Evolutionary conservation across 2,329 filamentous ascomycete species (phyloP).

Genomic region (Chalaropsis thielavioides): DNA sequence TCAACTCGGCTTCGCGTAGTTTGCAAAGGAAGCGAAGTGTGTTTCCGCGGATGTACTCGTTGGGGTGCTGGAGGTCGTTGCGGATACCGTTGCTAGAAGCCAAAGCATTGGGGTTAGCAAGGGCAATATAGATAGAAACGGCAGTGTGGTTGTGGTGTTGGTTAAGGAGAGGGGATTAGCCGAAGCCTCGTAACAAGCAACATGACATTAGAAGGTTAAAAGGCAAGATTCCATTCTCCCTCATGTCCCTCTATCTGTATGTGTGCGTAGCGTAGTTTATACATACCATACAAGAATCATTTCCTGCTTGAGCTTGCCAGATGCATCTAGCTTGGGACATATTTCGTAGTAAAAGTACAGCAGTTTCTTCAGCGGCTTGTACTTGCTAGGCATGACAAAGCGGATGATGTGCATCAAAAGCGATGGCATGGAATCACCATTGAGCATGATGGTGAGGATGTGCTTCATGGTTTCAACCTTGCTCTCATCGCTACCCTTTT

Average conservation of each 20-base stretch:
- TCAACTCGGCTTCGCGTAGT: constrained; percentile 84
- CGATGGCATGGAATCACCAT: constrained; percentile 88
- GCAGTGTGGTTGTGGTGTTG: constrained; percentile 6
- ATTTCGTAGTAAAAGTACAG: constrained; percentile 99
- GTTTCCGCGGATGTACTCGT: constrained; percentile 96
- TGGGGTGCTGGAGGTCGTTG: constrained; percentile 91
- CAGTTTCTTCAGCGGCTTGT: constrained; percentile 92
- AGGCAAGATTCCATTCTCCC: not conserved
- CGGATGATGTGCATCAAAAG: constrained; percentile 99
- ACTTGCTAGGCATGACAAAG: constrained; percentile 98
- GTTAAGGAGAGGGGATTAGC: not conserved
- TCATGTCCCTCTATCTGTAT: not conserved
- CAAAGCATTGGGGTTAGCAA: not conserved
- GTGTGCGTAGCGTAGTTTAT: not conserved
- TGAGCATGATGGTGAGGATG: constrained; percentile 93
- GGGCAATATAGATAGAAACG: constrained; percentile 20
- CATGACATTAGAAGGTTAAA: no score
- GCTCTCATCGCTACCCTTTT: constrained; percentile 84
- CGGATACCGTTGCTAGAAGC: constrained; percentile 76
- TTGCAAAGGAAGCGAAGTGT: constrained; percentile 97
- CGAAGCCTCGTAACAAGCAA: no score
- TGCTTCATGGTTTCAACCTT: constrained; percentile 95
- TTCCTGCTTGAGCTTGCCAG: constrained; percentile 95
- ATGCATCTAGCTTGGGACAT: constrained; percentile 84
- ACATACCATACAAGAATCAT: constrained; percentile 93